Conservation (phyloP, 129 eudicot genomes). For the Tanacetum coccineum region DNA sequence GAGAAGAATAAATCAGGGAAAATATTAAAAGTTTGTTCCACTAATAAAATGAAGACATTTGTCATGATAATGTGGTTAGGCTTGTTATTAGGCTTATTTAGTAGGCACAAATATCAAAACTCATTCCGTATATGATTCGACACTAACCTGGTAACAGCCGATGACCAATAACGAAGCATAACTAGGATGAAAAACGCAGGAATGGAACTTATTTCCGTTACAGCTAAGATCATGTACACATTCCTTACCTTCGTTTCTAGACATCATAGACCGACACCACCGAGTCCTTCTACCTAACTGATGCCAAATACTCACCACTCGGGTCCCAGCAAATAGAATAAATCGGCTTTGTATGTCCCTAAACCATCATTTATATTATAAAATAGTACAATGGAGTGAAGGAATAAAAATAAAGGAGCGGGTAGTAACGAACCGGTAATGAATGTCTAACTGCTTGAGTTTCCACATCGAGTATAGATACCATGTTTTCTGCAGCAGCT, state of each 20-base stretch:
- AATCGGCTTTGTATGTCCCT: constrained; percentile 87
- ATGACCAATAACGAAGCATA: constrained; percentile 76
- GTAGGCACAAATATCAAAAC: too few species aligned
- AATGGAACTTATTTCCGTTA: constrained; percentile 84
- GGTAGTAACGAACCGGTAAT: constrained; percentile 43
- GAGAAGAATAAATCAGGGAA: too few species aligned
- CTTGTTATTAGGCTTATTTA: too few species aligned
- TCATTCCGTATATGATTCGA: neutral
- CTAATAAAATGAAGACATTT: too few species aligned
- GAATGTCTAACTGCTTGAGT: constrained; percentile 69
- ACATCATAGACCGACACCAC: constrained; percentile 81
- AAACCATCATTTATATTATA: neutral
- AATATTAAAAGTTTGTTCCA: too few species aligned
- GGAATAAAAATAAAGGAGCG: neutral
- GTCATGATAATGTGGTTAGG: too few species aligned
- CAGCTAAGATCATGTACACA: constrained; percentile 84
- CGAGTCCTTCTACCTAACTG: constrained; percentile 92
- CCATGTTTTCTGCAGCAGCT: constrained; percentile 91
- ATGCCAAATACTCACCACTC: constrained; percentile 80
- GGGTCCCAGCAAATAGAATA: constrained; percentile 95
- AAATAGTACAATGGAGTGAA: neutral
- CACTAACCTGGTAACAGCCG: constrained; percentile 90
- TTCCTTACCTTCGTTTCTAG: constrained; percentile 85
- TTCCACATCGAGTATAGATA: constrained; percentile 83
- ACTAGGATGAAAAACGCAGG: constrained; percentile 93